Evolutionary conservation across 768 basidiomycete genomes (phyloP), one percentile per base, ranked within the genome.

Genomic region (Xerocomellus dryophilus): DNA sequence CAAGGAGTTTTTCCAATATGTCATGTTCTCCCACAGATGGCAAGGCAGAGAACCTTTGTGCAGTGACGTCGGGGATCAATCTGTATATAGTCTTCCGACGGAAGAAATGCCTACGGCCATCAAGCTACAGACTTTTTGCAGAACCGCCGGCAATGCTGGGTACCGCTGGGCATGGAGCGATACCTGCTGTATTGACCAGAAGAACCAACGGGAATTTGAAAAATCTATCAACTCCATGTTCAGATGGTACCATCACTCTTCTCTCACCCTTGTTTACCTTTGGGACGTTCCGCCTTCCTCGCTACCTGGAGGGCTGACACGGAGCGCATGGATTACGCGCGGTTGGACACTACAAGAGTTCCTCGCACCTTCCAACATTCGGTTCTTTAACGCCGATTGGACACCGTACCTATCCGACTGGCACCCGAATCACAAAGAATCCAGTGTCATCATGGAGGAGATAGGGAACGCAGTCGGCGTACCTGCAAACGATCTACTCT

Each of bases 11-110:
- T 58, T 51, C 36, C 47, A 17, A 35, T 61, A 58, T 14, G 59
- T 43, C 29, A 58, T 58, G 53, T 55, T 61, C 32, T 61, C 59
- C 10, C 59, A 57, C 29, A 47, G 43, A n/a, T 60, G 56, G 59
- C 36, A 54, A 49, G 42, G 12, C n/a, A 49, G 15, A 20, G 59
- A 61, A 17, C 57, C 53, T 29, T 31, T 51, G 4, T 36, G 11
- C 27, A 14, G 15, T 10, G 50, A 52, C 14, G 34, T 57, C 15
- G 25, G 10, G 14, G 40, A 47, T 6, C 38, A 38, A 43, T 53
- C 51, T 5, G 35, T 56, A n/a, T 59, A 59, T 21, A 9, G 3
- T 27, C 58, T 50, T 20, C 3, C 25, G 41, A 38, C 34, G 8
- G 51, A 41, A 14, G 17, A 21, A 3, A 36, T 41, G 0, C 41